Conservation (phyloP, 2,329 filamentous ascomycete species). For the Fusarium proliferatum region DNA sequence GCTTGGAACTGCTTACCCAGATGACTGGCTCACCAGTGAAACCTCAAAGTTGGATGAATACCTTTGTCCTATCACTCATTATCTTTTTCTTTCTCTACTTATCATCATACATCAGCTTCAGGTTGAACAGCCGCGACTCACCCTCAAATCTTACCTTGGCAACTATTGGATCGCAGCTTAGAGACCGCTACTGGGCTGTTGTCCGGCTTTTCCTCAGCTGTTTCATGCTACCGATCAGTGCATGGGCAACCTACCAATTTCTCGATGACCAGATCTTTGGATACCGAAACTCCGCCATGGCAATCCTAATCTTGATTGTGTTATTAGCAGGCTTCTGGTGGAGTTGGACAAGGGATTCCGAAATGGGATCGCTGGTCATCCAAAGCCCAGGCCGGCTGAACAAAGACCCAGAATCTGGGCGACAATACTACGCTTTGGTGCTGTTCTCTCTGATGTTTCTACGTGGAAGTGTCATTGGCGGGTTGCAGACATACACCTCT, state of each 20-base stretch:
- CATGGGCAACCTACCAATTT: conserved; percentile 79
- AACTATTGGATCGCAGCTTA: conserved; percentile 50
- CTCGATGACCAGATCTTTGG: conserved; percentile 23
- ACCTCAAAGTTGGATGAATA: conserved; percentile 74
- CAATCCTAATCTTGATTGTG: conserved; percentile 36
- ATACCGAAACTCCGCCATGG: conserved; percentile 51
- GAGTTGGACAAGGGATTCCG: conserved; percentile 25
- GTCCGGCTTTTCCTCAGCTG: conserved; percentile 80
- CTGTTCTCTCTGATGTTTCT: conserved; percentile 28
- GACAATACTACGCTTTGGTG: conserved; percentile 1
- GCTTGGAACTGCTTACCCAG: conserved; percentile 74
- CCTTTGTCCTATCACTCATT: conserved; percentile 73
- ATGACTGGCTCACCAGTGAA: conserved; percentile 72
- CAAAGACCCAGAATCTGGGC: fast-evolving
- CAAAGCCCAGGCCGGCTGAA: background rate
- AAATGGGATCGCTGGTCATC: conserved; percentile 5
- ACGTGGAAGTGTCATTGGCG: conserved; percentile 25
- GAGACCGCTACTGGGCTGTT: conserved; percentile 56
- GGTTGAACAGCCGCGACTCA: fast-evolving
- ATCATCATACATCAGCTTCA: conserved; percentile 56
- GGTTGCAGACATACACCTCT: conserved; percentile 12
- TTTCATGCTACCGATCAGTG: conserved; percentile 77
- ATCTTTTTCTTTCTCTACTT: conserved; percentile 70
- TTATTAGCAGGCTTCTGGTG: conserved; percentile 44
- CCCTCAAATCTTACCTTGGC: fast-evolving